Evolutionary conservation across 2,329 filamentous ascomycete genomes (phyloP).

Genomic region (Thielaviopsis populi): DNA sequence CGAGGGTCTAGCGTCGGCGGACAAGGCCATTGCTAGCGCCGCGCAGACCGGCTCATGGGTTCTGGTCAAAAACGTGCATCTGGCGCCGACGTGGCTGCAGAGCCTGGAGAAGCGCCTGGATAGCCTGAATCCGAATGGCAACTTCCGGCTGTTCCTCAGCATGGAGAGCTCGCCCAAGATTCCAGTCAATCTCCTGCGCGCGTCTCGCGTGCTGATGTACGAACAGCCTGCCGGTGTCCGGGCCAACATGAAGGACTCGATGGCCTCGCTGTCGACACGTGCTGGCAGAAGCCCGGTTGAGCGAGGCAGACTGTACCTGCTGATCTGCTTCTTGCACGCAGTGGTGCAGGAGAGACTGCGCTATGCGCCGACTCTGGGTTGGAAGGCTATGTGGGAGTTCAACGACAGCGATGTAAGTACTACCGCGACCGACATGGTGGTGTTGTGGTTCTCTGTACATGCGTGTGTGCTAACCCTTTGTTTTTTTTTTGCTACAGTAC

Average conservation of each 20-base stretch:
- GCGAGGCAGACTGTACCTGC: constrained; percentile 72
- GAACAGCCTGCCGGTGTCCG: constrained; percentile 93
- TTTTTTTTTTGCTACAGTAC: constrained; percentile 37
- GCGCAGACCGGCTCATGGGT: constrained; percentile 92
- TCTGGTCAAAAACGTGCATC: constrained; percentile 95
- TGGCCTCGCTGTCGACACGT: constrained; percentile 64
- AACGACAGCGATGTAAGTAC: constrained; percentile 91
- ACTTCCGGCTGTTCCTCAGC: constrained; percentile 90
- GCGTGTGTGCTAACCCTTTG: background rate
- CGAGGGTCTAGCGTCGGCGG: constrained; percentile 78
- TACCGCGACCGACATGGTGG: background rate
- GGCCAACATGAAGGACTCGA: constrained; percentile 97
- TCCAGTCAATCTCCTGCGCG: constrained; percentile 84
- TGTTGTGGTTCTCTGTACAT: background rate
- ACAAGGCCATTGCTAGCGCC: constrained; percentile 88
- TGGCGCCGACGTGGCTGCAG: constrained; percentile 90
- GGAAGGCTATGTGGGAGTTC: constrained; percentile 99
- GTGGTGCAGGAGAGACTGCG: constrained; percentile 89
- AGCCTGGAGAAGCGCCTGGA: constrained; percentile 95
- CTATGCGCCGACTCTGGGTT: constrained; percentile 85
- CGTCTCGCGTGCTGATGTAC: constrained; percentile 89
- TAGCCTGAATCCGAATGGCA: constrained; percentile 78
- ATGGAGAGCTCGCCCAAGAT: constrained; percentile 98
- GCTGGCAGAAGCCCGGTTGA: constrained; percentile 76
- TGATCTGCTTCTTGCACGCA: constrained; percentile 88